phyloP scores from a whole-genome alignment of 305 asterid genomes.

The Rubia balearica region DNA sequence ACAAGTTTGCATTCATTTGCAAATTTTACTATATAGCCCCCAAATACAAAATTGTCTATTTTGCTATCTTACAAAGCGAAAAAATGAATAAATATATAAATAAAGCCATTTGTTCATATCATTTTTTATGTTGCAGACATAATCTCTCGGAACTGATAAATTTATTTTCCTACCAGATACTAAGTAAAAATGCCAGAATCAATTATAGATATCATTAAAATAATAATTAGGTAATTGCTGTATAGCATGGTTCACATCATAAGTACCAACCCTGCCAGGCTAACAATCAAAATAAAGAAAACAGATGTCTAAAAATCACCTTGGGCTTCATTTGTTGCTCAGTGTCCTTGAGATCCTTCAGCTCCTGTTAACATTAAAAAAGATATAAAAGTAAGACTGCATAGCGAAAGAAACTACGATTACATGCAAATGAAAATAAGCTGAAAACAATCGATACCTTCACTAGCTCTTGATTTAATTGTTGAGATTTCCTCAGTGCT shows the following conservation, averaged over 20 bases:
- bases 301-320: constrained; percentile 36
- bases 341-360: constrained; percentile 66
- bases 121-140: not conserved
- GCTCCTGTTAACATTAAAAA: constrained; percentile 54
- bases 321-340: constrained; percentile 89
- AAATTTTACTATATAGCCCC: not conserved
- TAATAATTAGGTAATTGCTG: not conserved
- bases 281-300: constrained; percentile 15
- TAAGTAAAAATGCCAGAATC: not conserved
- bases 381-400: constrained; percentile 6
- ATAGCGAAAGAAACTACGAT: constrained; percentile 8
- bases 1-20: not conserved
- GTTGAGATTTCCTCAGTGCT: constrained; percentile 57
- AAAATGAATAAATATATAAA: not conserved
- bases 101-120: not conserved
- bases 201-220: not conserved
- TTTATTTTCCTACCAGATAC: too few species aligned
- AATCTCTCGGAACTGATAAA: not conserved
- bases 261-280: not conserved
- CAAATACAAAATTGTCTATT: not conserved
- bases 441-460: constrained; percentile 40
- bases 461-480: constrained; percentile 52
- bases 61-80: not conserved
- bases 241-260: not conserved
- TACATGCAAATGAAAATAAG: constrained; percentile 9